Evolutionary conservation across 2,329 filamentous ascomycete genomes (phyloP).

Genomic region (Nemania sp.): DNA sequence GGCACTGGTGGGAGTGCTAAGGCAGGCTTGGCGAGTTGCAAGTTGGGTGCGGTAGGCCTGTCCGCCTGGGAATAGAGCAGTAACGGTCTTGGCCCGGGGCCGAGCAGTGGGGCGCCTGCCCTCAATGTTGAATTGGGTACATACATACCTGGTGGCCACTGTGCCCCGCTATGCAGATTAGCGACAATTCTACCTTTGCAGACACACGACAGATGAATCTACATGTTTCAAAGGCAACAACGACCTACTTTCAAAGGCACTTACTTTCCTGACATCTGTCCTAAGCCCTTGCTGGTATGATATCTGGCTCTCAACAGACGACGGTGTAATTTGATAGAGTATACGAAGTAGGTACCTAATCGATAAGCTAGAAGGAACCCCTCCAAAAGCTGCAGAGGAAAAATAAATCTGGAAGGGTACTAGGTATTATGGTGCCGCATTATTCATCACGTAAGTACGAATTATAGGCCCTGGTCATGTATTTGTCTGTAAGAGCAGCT

Average conservation of each 20-base stretch:
- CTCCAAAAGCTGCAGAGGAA: not conserved
- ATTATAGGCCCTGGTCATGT: too few relatives aligned
- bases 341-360: slow-evolving; percentile 11
- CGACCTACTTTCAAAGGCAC: too few relatives aligned
- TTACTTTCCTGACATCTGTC: too few relatives aligned
- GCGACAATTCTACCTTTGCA: slow-evolving; percentile 9
- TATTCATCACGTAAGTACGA: too few relatives aligned
- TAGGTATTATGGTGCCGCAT: too few relatives aligned
- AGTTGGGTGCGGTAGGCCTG: not conserved
- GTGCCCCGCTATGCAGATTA: slow-evolving; percentile 10
- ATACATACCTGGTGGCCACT: slow-evolving; percentile 12
- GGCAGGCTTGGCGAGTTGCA: not conserved
- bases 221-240: too few relatives aligned
- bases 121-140: slow-evolving; percentile 10
- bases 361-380: slow-evolving; percentile 10
- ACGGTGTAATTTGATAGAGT: too few relatives aligned
- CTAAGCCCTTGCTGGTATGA: not conserved
- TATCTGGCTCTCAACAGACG: too few relatives aligned
- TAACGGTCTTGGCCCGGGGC: slow-evolving; percentile 11
- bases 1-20: not conserved
- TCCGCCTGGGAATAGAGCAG: not conserved
- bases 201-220: not conserved
- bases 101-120: slow-evolving; percentile 9
- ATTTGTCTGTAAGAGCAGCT: too few relatives aligned
- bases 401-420: too few relatives aligned